Conservation (phyloP, 768 basidiomycete genomes). For the Sporobolomyces roseus region DNA sequence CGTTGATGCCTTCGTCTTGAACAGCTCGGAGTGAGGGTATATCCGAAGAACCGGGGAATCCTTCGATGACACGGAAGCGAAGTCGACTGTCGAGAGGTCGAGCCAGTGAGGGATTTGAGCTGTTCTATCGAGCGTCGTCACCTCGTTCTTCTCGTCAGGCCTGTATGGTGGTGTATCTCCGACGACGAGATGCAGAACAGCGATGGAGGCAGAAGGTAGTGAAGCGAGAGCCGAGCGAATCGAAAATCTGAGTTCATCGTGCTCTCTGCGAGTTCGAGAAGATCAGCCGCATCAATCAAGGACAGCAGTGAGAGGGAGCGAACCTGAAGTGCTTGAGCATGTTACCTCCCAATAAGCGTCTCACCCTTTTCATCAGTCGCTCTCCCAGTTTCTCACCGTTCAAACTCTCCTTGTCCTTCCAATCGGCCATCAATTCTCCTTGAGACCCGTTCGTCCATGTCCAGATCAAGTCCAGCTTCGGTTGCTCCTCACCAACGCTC, state of each 20-base stretch:
- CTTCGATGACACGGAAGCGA: neutral
- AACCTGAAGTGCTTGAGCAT: slow-evolving; percentile 31
- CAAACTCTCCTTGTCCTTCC: slow-evolving; percentile 9
- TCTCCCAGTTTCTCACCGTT: neutral
- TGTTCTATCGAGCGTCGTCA: neutral
- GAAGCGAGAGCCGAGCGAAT: slow-evolving; percentile 41
- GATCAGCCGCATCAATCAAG: neutral
- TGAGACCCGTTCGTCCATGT: slow-evolving; percentile 44
- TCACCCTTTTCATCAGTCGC: neutral
- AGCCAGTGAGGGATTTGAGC: slow-evolving; percentile 54
- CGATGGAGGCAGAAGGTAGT: slow-evolving; percentile 4
- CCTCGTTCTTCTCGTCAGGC: too few relatives aligned
- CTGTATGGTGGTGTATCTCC: slow-evolving; percentile 31
- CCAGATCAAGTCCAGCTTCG: slow-evolving; percentile 37
- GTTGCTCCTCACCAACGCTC: neutral
- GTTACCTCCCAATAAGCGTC: neutral
- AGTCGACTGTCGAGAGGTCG: slow-evolving; percentile 1
- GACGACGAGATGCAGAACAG: slow-evolving; percentile 40
- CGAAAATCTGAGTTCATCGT: slow-evolving; percentile 46
- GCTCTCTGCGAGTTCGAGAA: slow-evolving; percentile 33
- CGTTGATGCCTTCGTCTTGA: slow-evolving; percentile 11
- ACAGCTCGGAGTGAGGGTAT: slow-evolving; percentile 13
- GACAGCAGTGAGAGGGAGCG: neutral
- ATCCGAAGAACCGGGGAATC: neutral
- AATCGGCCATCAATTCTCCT: slow-evolving; percentile 23